phyloP scores from a whole-genome alignment of 345 rosid species.

The Populus pruinosa region DNA sequence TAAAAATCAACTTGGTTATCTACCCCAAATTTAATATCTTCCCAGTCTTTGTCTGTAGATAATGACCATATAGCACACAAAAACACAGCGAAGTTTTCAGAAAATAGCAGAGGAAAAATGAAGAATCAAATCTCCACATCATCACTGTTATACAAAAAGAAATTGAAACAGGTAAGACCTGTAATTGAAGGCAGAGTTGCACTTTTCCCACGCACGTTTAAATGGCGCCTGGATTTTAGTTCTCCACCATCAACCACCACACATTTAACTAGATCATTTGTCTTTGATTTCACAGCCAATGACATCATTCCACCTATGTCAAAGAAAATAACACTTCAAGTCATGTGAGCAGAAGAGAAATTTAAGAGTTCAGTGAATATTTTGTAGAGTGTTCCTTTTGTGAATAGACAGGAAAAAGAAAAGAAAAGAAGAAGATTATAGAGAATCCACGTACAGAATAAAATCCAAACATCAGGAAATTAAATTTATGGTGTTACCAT shows the following conservation, averaged over 20 bases:
- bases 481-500: neutral
- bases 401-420: neutral
- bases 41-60: constrained; percentile 92
- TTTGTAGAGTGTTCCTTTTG: neutral
- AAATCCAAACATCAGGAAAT: neutral
- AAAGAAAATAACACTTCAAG: constrained; percentile 15
- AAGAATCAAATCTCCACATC: constrained; percentile 8
- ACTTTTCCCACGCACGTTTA: constrained; percentile 96
- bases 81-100: neutral
- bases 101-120: constrained; percentile 3
- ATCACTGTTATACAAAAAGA: constrained; percentile 6
- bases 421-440: neutral
- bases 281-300: constrained; percentile 76
- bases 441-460: neutral
- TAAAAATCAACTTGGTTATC: constrained; percentile 93
- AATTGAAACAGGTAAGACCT: constrained; percentile 40
- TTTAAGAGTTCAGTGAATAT: neutral
- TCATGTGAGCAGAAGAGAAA: constrained; percentile 7
- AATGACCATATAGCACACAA: neutral
- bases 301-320: constrained; percentile 97
- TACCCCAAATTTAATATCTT: constrained; percentile 96
- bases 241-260: constrained; percentile 87
- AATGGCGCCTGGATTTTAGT: constrained; percentile 92
- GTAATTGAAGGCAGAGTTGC: constrained; percentile 95
- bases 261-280: constrained; percentile 66